These are phyloP conservation scores for Eimeria maxima DNA, from an alignment of 169 alveolate species.

Conservation along the genomic window DNA sequence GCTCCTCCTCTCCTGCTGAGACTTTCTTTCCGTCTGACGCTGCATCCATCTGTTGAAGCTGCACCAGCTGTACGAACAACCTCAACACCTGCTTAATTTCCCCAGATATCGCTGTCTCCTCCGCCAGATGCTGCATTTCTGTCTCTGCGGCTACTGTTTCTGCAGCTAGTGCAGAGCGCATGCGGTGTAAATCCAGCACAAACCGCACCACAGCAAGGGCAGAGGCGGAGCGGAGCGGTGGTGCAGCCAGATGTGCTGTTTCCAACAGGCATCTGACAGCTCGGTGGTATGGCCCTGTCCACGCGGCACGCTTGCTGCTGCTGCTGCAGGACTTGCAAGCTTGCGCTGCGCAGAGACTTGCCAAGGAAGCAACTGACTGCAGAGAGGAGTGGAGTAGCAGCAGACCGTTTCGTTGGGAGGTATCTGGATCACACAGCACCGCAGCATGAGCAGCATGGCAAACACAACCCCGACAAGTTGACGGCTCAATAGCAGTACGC, in stretches of 20 bases:
- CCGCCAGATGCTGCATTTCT: background rate
- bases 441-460: conserved; percentile 20
- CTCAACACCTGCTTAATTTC: conserved; percentile 51
- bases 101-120: conserved; percentile 22
- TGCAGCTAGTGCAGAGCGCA: conserved; percentile 39
- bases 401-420: conserved; percentile 65
- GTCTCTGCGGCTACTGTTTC: background rate
- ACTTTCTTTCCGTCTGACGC: conserved; percentile 56
- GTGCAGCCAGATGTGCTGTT: conserved; percentile 60
- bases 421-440: conserved; percentile 30
- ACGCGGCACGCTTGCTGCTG: conserved; percentile 43
- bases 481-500: background rate
- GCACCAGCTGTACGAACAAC: conserved; percentile 56
- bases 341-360: conserved; percentile 45
- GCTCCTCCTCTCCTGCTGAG: conserved; percentile 60
- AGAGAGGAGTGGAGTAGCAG: conserved; percentile 56
- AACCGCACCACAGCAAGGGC: conserved; percentile 77
- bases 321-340: conserved; percentile 36
- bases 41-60: conserved; percentile 58
- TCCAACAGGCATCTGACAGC: conserved; percentile 34
- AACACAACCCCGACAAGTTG: background rate
- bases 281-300: conserved; percentile 54
- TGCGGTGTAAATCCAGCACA: conserved; percentile 67
- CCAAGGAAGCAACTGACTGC: conserved; percentile 66
- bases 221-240: conserved; percentile 61